phyloP scores from a whole-genome alignment of 108 stramenopile species.

The Epithemia pelagica region DNA sequence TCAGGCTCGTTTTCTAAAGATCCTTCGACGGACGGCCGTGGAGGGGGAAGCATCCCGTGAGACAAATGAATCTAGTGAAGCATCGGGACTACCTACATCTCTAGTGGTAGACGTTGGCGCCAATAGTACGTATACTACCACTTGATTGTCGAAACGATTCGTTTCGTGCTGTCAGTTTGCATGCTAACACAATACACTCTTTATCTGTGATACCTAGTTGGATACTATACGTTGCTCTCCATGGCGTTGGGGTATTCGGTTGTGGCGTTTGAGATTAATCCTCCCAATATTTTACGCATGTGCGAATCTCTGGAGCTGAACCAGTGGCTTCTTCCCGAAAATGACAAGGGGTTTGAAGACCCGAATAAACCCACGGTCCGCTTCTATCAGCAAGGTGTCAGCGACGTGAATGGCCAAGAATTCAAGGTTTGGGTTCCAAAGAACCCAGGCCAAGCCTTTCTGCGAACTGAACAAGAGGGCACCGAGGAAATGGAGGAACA shows the following conservation, averaged over 20 bases:
- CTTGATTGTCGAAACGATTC: too few species aligned
- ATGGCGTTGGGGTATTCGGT: conserved; percentile 40
- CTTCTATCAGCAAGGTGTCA: conserved; percentile 30
- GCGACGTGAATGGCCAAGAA: conserved; percentile 18
- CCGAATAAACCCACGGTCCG: conserved; percentile 24
- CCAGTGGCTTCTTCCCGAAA: neutral
- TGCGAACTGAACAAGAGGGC: neutral
- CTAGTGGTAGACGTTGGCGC: conserved; percentile 41
- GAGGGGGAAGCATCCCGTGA: too few species aligned
- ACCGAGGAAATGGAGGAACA: neutral
- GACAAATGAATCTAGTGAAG: too few species aligned
- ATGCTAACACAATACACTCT: too few species aligned
- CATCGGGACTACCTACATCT: too few species aligned
- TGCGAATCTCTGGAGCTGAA: conserved; percentile 34
- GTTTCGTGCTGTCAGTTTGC: too few species aligned
- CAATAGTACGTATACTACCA: conserved; percentile 18
- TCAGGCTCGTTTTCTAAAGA: conserved; percentile 12
- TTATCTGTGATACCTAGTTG: too few species aligned
- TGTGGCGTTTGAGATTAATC: conserved; percentile 46
- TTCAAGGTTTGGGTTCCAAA: conserved; percentile 10
- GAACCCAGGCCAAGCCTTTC: conserved; percentile 34
- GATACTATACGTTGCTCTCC: conserved; percentile 41
- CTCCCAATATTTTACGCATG: conserved; percentile 39
- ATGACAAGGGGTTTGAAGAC: neutral
- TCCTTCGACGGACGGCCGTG: too few species aligned